phyloP scores from a whole-genome alignment of 306 rosid species.

The Lathyrus sativus region DNA sequence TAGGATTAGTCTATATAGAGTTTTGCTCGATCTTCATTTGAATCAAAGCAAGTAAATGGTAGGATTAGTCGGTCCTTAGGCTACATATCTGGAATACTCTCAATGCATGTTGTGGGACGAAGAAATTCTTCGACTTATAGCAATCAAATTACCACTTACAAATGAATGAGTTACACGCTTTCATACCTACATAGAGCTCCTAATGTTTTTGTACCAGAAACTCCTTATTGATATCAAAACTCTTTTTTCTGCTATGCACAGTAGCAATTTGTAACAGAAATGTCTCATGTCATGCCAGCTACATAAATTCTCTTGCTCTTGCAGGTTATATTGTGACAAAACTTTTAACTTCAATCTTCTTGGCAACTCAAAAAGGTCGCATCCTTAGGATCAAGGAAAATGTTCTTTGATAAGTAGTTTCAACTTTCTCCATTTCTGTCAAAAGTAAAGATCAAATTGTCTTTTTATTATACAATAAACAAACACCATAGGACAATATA shows the following conservation, averaged over 20 bases:
- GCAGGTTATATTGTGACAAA: background rate
- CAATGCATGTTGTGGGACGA: background rate
- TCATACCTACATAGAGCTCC: background rate
- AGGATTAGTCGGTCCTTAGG: no score
- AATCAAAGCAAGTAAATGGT: no score
- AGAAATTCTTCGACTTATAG: background rate
- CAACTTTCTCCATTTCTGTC: background rate
- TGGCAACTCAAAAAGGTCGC: background rate
- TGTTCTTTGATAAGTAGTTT: background rate
- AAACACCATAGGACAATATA: background rate
- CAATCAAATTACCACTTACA: background rate
- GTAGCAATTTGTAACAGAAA: background rate
- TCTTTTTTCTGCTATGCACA: background rate
- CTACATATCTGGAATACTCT: background rate
- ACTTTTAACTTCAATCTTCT: background rate
- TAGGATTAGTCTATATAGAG: no score
- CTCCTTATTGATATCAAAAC: background rate
- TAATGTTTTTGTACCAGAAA: background rate
- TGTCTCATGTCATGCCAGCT: background rate
- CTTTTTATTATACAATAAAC: no score
- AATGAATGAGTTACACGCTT: background rate
- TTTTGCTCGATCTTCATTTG: no score
- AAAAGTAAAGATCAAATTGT: background rate
- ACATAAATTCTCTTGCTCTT: background rate
- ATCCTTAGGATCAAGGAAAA: slow-evolving; percentile 1